Conservation (phyloP, 768 basidiomycete species). For the Multifurca ochricompacta region DNA sequence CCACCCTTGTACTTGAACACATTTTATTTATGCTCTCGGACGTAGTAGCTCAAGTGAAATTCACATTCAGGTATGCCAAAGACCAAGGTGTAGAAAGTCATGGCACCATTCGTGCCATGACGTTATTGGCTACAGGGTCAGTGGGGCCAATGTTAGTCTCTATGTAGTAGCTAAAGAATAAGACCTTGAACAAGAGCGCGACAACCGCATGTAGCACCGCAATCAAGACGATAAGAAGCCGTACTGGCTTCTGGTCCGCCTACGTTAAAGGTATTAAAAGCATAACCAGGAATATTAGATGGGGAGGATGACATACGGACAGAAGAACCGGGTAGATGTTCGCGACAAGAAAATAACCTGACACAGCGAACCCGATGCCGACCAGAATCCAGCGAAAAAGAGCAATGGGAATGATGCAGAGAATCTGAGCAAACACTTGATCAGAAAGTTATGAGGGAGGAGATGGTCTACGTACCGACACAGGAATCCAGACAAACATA, state of each 20-base stretch:
- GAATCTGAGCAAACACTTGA: constrained; percentile 41
- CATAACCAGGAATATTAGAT: not conserved
- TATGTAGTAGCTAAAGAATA: constrained; percentile 58
- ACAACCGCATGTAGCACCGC: constrained; percentile 69
- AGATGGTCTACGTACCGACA: constrained; percentile 47
- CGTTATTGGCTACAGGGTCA: constrained; percentile 24
- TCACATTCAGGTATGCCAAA: not conserved
- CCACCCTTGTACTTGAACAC: constrained; percentile 1
- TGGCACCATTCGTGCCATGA: not conserved
- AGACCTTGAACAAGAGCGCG: constrained; percentile 79
- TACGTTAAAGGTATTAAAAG: constrained; percentile 24
- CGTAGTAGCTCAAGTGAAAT: not conserved
- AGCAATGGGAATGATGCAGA: constrained; percentile 81
- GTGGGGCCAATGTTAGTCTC: constrained; percentile 34
- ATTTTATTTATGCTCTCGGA: not conserved
- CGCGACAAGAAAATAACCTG: constrained; percentile 77
- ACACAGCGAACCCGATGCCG: constrained; percentile 62
- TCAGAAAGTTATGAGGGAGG: not conserved
- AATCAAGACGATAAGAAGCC: constrained; percentile 73
- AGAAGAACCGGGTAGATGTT: constrained; percentile 90
- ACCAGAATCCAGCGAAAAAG: constrained; percentile 81
- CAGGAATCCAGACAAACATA: constrained; percentile 83
- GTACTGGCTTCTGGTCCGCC: constrained; percentile 83
- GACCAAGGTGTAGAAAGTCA: not conserved
- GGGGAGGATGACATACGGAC: constrained; percentile 47